Evolutionary conservation across 2,329 filamentous ascomycete species (phyloP).

Genomic region (Arthrobotrys entomopaga): DNA sequence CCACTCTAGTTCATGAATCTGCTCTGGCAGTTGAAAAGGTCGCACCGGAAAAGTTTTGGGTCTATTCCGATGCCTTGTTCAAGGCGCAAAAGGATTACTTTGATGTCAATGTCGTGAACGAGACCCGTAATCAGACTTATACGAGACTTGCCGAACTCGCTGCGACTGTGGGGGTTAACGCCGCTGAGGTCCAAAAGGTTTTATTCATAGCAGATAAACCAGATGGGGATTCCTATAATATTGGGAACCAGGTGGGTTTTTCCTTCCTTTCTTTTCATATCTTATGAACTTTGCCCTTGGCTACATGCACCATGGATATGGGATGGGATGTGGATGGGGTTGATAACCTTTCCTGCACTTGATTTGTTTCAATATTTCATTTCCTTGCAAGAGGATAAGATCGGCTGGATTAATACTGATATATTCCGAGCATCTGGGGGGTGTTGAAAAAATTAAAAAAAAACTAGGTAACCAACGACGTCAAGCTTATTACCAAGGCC

Average conservation of each 20-base stretch:
- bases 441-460: not conserved
- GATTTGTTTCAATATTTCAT: slow-evolving; percentile 7
- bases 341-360: too few species aligned
- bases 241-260: slow-evolving; percentile 71
- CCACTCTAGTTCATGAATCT: slow-evolving; percentile 75
- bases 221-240: slow-evolving; percentile 74
- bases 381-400: slow-evolving; percentile 20
- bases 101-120: slow-evolving; percentile 83
- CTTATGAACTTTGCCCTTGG: not conserved
- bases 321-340: too few species aligned
- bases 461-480: slow-evolving; percentile 75
- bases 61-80: slow-evolving; percentile 70
- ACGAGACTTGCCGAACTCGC: slow-evolving; percentile 80
- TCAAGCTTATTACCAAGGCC: slow-evolving; percentile 85
- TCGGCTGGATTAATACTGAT: slow-evolving; percentile 25
- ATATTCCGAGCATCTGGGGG: slow-evolving; percentile 16
- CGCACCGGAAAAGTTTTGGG: slow-evolving; percentile 78
- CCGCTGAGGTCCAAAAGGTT: slow-evolving; percentile 74
- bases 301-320: too few species aligned
- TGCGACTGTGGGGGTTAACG: slow-evolving; percentile 73
- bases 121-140: slow-evolving; percentile 86
- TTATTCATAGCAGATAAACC: slow-evolving; percentile 76
- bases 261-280: slow-evolving; percentile 15
- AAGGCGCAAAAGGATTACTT: slow-evolving; percentile 80
- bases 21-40: slow-evolving; percentile 80